Evolutionary conservation across 2,329 filamentous ascomycete species (phyloP).

Genomic region (Cladosporium oxysporum): DNA sequence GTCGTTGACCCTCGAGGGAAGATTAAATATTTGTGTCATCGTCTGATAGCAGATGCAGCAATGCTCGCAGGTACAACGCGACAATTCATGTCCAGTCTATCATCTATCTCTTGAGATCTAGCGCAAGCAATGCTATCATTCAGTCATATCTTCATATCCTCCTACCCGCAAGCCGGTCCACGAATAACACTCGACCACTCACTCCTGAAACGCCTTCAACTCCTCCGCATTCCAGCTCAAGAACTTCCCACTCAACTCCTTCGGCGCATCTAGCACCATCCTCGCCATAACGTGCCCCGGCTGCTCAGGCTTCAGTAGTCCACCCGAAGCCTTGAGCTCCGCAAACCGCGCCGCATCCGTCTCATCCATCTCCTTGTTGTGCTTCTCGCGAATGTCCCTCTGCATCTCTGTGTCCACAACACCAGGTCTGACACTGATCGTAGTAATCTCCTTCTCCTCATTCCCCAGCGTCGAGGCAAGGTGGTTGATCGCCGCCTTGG

Average conservation of each 20-base stretch:
- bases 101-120: not conserved
- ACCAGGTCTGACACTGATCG: constrained; percentile 73
- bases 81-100: not conserved
- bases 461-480: constrained; percentile 69
- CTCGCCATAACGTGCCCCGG: constrained; percentile 84
- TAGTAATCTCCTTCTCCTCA: constrained; percentile 76
- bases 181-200: not conserved
- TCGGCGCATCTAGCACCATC: constrained; percentile 66
- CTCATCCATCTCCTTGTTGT: constrained; percentile 61
- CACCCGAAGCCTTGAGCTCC: constrained; percentile 67
- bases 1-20: not conserved
- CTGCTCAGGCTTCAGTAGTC: constrained; percentile 76
- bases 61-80: not conserved
- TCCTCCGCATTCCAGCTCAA: constrained; percentile 57
- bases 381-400: constrained; percentile 72
- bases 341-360: constrained; percentile 66
- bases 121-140: not conserved
- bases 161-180: not conserved
- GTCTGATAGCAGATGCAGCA: not conserved
- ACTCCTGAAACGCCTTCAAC: constrained; percentile 35
- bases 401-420: constrained; percentile 92
- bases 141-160: not conserved
- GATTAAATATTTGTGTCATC: not conserved
- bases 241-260: constrained; percentile 73
- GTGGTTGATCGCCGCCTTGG: constrained; percentile 83